These are phyloP conservation scores for Fraxinus latifolia DNA, from an alignment of 305 asterid genomes.

Conservation along the genomic window DNA sequence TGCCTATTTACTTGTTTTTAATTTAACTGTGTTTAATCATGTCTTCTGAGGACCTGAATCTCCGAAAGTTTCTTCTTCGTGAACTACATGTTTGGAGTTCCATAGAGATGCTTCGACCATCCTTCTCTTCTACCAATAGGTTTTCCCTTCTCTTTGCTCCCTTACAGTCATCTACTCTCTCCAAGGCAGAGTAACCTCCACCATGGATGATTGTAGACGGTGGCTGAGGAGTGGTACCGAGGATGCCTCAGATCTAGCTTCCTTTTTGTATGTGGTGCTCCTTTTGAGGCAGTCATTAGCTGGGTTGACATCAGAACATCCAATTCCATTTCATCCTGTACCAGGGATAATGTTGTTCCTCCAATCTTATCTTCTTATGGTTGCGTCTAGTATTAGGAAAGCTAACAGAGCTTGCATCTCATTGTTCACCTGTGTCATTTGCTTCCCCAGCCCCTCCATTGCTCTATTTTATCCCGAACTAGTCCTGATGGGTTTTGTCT, in stretches of 20 bases:
- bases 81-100: neutral
- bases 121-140: neutral
- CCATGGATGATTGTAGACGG: neutral
- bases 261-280: neutral
- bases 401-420: neutral
- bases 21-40: neutral
- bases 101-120: neutral
- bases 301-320: neutral
- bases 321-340: neutral
- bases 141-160: neutral
- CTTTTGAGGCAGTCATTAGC: neutral
- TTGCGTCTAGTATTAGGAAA: neutral
- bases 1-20: neutral
- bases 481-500: neutral
- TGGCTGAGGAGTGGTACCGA: neutral
- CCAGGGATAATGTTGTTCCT: neutral
- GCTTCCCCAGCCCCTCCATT: neutral
- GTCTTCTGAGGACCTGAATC: neutral
- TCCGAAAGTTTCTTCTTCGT: neutral
- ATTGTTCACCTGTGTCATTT: neutral
- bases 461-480: neutral
- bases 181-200: neutral
- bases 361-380: neutral
- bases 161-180: neutral
- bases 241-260: neutral